Evolutionary conservation across 2,329 filamentous ascomycete genomes (phyloP), one percentile per base, ranked within the genome.

Genomic region (Penicillium vulpinum): DNA sequence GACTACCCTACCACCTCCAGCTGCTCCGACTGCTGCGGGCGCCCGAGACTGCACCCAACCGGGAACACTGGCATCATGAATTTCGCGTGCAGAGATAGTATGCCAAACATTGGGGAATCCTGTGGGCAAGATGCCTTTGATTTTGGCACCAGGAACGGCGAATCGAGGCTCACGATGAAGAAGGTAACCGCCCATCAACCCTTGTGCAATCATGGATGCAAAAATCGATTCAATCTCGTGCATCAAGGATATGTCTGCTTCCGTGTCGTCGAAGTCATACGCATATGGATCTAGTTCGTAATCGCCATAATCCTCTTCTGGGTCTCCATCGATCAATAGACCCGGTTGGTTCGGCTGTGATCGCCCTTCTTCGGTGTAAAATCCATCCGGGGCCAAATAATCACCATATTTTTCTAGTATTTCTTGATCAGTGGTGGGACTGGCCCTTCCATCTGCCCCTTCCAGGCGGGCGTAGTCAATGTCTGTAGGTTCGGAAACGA

Each of bases 121-220:
- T 2, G 76, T 78, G 0, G 74, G 71, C 26, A 77, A 56, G 4
- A 78, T 75, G 8, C 75, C 75, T 5, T 73, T 71, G 24, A 70
- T 49, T 40, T 73, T 70, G 24, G 89, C 86, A 3, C 92, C 92
- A 51, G 89, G 85, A 41, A 97, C 90, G 13, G 91, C 92, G 68
- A 97, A 92, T 47, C 89, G 87, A 41, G 83, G 83, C 68, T 87
- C 86, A 26, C 83, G 83, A 67, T 95, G 91, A 16, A 89, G 90
- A 28, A 97, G 83, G 68, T 92, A 97, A 2, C 92, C 93, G 63
- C 88, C 86, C 70, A 97, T 80, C 24, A 96, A 78, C 0, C 89
- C 90, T 73, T 96, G 90, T 48, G 89, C 85, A 21, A 95, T 84
- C 13, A 97, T 82, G 11, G 87, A 88, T 0, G 89, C 85, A 13